Percentiles rank a stretch among this genome's conserved stretches.
phyloP scores from a whole-genome alignment of 2,329 filamentous ascomycete genomes.

The Penicillium sp. region DNA sequence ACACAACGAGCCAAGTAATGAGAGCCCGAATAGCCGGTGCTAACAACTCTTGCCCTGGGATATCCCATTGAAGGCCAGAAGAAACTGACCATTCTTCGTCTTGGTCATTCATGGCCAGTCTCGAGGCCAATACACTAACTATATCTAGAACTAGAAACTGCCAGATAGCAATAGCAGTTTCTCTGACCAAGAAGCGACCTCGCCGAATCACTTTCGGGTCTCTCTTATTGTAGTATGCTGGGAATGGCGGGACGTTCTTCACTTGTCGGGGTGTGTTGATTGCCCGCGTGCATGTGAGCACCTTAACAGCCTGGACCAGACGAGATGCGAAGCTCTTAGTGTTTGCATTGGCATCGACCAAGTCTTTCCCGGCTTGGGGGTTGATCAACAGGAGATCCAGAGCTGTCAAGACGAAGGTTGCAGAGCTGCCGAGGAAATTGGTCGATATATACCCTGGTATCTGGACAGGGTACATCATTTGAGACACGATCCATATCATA shows the following conservation, averaged over 20 bases:
- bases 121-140: neutral
- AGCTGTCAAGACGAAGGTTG: slow-evolving; percentile 9
- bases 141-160: slow-evolving; percentile 22
- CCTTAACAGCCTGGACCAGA: neutral
- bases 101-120: neutral
- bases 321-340: neutral
- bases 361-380: slow-evolving; percentile 9
- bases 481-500: slow-evolving; percentile 5
- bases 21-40: slow-evolving; percentile 10
- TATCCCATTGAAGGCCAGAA: slow-evolving; percentile 2
- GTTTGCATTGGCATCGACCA: slow-evolving; percentile 2
- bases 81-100: neutral
- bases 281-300: slow-evolving; percentile 17
- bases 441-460: neutral
- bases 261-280: slow-evolving; percentile 23
- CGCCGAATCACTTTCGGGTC: slow-evolving; percentile 1
- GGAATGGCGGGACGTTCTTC: slow-evolving; percentile 21
- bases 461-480: neutral
- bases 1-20: slow-evolving; percentile 15
- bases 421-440: neutral
- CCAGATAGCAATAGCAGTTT: slow-evolving; percentile 20
- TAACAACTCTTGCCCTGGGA: slow-evolving; percentile 13
- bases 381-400: slow-evolving; percentile 16
- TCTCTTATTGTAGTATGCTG: slow-evolving; percentile 12
- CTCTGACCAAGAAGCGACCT: slow-evolving; percentile 19